These are phyloP conservation scores for Pseudocercospora pini-densiflorae DNA, from an alignment of 2,329 filamentous ascomycete genomes.

Conservation along the genomic window DNA sequence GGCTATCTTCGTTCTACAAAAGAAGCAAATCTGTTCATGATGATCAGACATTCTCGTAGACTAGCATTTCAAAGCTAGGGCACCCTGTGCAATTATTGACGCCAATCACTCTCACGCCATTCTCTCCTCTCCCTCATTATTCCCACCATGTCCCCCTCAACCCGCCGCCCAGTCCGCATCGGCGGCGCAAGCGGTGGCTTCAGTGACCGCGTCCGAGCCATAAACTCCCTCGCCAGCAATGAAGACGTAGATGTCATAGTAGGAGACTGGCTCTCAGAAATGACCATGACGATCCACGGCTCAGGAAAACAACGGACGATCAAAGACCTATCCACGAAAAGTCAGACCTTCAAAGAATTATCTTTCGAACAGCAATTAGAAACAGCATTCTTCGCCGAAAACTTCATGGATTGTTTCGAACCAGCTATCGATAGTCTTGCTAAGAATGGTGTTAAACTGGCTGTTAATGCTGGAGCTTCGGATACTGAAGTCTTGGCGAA, in stretches of 20 bases:
- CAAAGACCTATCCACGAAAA: constrained; percentile 15
- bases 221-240: constrained; percentile 26
- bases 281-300: constrained; percentile 56
- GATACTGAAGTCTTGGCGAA: constrained; percentile 49
- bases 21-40: not conserved
- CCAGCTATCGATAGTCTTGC: constrained; percentile 45
- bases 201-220: constrained; percentile 40
- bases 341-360: constrained; percentile 8
- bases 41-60: not conserved
- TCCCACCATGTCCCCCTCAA: not conserved
- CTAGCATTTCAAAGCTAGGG: not conserved
- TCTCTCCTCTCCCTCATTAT: not conserved
- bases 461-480: constrained; percentile 51
- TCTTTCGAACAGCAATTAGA: constrained; percentile 20
- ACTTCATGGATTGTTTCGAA: constrained; percentile 52
- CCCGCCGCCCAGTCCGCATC: constrained; percentile 21
- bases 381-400: constrained; percentile 25
- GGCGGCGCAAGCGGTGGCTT: constrained; percentile 42
- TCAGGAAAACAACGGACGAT: constrained; percentile 23
- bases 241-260: constrained; percentile 56
- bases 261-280: constrained; percentile 54
- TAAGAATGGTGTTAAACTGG: constrained; percentile 48
- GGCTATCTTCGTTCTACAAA: not conserved
- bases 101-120: not conserved
- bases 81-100: not conserved